Evolutionary conservation across 78 protist species (phyloP).

Genomic region (Speleostelium caveatum): DNA sequence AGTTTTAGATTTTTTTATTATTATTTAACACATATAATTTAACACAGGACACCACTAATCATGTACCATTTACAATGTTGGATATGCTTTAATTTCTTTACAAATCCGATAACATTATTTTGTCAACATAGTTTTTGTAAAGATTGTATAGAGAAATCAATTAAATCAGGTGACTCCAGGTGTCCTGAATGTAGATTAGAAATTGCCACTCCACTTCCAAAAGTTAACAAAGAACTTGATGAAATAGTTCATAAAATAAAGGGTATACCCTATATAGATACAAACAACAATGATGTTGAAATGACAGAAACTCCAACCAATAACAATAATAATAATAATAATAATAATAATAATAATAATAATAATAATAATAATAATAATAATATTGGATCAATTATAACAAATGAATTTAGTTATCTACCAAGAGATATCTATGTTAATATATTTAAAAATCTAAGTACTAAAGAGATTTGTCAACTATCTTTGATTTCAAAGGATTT

Average conservation of each 20-base stretch:
- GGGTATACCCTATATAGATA: constrained; percentile 51
- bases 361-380: constrained; percentile 21
- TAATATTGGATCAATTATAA: not conserved
- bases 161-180: not conserved
- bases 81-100: constrained; percentile 59
- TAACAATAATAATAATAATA: constrained; percentile 11
- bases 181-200: constrained; percentile 69
- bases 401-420: constrained; percentile 7
- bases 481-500: constrained; percentile 37
- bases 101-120: constrained; percentile 39
- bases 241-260: constrained; percentile 32
- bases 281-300: not conserved
- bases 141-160: constrained; percentile 43
- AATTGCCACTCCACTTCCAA: constrained; percentile 39
- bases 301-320: not conserved
- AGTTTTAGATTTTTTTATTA: not conserved
- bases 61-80: constrained; percentile 66
- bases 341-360: constrained; percentile 33
- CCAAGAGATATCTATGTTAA: constrained; percentile 50
- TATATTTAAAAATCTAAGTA: constrained; percentile 6
- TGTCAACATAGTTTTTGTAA: constrained; percentile 68
- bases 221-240: constrained; percentile 36
- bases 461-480: constrained; percentile 5
- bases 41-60: not conserved
- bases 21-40: not conserved